A percentile compares a stretch with the other conserved stretches of the same genome.
Conservation (phyloP, 2,329 filamentous ascomycete genomes). For the Verticillium alfalfae region DNA sequence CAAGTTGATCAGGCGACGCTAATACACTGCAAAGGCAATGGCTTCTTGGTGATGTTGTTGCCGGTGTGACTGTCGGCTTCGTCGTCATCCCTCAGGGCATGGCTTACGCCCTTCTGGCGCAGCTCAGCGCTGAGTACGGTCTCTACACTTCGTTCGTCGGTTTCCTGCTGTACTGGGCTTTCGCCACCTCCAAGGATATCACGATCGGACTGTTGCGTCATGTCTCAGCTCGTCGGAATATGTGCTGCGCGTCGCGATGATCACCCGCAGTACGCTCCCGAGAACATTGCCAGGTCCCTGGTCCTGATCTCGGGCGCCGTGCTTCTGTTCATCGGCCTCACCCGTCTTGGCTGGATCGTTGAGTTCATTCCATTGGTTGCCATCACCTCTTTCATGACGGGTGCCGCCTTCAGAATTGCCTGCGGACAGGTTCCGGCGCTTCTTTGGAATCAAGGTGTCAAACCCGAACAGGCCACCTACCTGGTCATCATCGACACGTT, state of each 20-base stretch:
- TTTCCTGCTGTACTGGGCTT: constrained; percentile 75
- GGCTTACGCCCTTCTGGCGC: constrained; percentile 71
- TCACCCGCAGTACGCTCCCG: constrained; percentile 26
- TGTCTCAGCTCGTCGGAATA: constrained; percentile 45
- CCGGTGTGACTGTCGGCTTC: constrained; percentile 57
- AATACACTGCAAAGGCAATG: constrained; percentile 1
- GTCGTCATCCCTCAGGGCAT: constrained; percentile 77
- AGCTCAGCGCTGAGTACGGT: constrained; percentile 63
- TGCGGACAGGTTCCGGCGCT: constrained; percentile 38
- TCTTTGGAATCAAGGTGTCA: constrained; percentile 38
- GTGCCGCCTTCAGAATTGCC: constrained; percentile 45
- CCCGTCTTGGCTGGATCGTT: constrained; percentile 43
- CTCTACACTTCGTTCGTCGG: constrained; percentile 81
- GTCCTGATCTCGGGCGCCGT: constrained; percentile 38
- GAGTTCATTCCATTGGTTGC: constrained; percentile 46
- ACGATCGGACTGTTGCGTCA: constrained; percentile 59
- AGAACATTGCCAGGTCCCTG: constrained; percentile 36
- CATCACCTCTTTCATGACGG: constrained; percentile 46
- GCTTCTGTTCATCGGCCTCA: constrained; percentile 37
- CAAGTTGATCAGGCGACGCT: neutral
- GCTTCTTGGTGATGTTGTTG: constrained; percentile 12
- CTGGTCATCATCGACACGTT: constrained; percentile 37
- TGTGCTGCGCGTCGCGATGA: constrained; percentile 28
- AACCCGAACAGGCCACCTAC: constrained; percentile 39
- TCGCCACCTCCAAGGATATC: constrained; percentile 81